Evolutionary conservation across 306 rosid genomes (phyloP).

Genomic region (Gastrolobium villosum): DNA sequence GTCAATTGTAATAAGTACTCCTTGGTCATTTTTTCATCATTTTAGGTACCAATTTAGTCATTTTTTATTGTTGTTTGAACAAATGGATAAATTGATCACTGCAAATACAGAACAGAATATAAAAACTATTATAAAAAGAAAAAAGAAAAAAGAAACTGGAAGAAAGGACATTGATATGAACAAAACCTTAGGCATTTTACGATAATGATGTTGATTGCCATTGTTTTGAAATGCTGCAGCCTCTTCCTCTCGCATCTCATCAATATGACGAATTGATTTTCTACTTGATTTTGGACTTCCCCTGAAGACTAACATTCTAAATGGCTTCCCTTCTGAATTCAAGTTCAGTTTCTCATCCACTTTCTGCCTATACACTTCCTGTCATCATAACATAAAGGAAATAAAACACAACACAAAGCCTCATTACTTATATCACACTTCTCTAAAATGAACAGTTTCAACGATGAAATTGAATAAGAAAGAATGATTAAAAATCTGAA

Average conservation of each 20-base stretch:
- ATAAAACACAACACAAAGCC: background rate
- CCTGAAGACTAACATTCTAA: constrained; percentile 81
- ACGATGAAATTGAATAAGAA: background rate
- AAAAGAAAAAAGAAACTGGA: background rate
- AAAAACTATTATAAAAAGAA: background rate
- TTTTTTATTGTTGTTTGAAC: no score
- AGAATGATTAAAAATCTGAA: background rate
- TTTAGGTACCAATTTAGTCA: no score
- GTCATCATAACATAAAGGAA: background rate
- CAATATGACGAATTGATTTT: constrained; percentile 63
- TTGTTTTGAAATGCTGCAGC: constrained; percentile 48
- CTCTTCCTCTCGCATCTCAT: constrained; percentile 69
- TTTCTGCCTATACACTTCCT: constrained; percentile 71
- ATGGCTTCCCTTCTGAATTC: constrained; percentile 81
- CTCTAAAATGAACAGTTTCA: background rate
- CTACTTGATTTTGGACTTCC: constrained; percentile 83
- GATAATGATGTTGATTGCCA: constrained; percentile 47
- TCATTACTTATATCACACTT: background rate
- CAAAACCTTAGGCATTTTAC: constrained; percentile 69
- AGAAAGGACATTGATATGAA: background rate
- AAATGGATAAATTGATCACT: background rate
- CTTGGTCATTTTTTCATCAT: no score
- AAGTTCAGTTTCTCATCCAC: constrained; percentile 63
- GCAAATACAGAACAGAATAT: constrained; percentile 6
- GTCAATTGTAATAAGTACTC: no score